A percentile compares a stretch with the other conserved stretches of the same genome.
Conservation (phyloP, 768 basidiomycete genomes). For the Jaapia argillacea region DNA sequence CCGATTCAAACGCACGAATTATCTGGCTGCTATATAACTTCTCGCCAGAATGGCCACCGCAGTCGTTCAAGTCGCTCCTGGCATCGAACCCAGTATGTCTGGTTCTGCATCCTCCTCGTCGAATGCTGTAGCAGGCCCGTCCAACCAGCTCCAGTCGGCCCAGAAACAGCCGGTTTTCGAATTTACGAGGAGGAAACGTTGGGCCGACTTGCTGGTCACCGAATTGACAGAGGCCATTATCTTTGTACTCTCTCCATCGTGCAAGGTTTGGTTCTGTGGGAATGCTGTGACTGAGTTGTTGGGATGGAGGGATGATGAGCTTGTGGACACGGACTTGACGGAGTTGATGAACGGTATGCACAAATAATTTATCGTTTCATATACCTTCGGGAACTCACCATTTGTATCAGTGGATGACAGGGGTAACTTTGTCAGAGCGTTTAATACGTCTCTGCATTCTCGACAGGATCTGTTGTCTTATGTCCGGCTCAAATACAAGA, state of each 20-base stretch:
- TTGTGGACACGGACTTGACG: slow-evolving; percentile 56
- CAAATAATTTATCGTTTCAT: slow-evolving; percentile 6
- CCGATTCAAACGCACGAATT: too few species aligned
- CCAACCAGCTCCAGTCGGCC: too few species aligned
- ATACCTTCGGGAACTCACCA: slow-evolving; percentile 4
- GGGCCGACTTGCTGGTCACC: slow-evolving; percentile 71
- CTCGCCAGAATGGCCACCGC: too few species aligned
- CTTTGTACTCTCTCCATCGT: slow-evolving; percentile 54
- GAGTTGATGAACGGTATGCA: slow-evolving; percentile 57
- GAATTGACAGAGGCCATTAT: slow-evolving; percentile 69
- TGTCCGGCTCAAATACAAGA: slow-evolving; percentile 47
- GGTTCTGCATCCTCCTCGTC: too few species aligned
- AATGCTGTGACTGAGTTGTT: slow-evolving; percentile 59
- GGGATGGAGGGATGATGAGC: slow-evolving; percentile 67
- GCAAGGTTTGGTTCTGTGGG: slow-evolving; percentile 61
- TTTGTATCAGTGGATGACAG: slow-evolving; percentile 43
- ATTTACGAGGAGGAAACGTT: slow-evolving; percentile 80
- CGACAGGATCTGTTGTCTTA: slow-evolving; percentile 45
- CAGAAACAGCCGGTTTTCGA: slow-evolving; percentile 36
- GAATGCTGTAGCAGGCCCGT: background rate
- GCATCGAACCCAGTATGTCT: background rate
- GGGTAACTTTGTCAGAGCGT: slow-evolving; percentile 30
- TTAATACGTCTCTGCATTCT: slow-evolving; percentile 43
- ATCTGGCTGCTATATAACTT: too few species aligned
- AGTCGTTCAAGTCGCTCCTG: background rate